Base-by-base conservation (phyloP, 2,329 filamentous ascomycete genomes). In the Zymoseptoria passerinii region DNA sequence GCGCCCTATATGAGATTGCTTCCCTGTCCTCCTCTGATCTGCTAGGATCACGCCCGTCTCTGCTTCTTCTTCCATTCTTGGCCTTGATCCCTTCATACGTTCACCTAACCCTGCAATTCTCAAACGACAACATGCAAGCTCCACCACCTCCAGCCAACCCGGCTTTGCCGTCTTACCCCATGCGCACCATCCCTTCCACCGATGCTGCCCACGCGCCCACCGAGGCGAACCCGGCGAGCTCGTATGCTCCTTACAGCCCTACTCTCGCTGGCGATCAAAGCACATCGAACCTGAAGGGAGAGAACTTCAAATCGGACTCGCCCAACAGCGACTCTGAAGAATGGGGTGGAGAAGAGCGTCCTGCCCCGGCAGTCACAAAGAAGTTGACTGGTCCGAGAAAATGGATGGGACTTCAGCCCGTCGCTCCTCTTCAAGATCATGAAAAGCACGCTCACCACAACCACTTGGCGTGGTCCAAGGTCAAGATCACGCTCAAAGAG, bases 401-500 rank as follows among this genome's bases (percentile, higher is more conserved):
- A 48, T 65, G 63, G 61, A 64, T 73, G 8, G 75, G 75, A 19
- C 68, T 77, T 2, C 70, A 75, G 58, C 75, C 76, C 5, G 65
- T 67, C n/a, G 74, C 75, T 4, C 74, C 74, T 0, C 68, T 77
- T 10, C 63, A 70, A 10, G 72, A 76, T 62, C 73, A 76, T 23
- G 71, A 77, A 61, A 73, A 76, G 52, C 61, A 67, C 2, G 68
- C 72, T 1, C 64, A 68, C 52, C 70, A 73, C 19, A 71, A 70
- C 28, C 65, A 73, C 48, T 61, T 76, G 40, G 63, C 72, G n/a
- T 77, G 75, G 76, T 72, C 70, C 4, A 69, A 70, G 73, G 53
- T 77, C 48, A 74, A 75, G 61, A 76, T 65, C 40, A 55, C 59
- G 0, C 62, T 78, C 40, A 68, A 75, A 59, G 76, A 78, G 63